Evolutionary conservation across 208 protist species (phyloP), one percentile per base, ranked within the genome.

Genomic region (Zelonia costaricensis): DNA sequence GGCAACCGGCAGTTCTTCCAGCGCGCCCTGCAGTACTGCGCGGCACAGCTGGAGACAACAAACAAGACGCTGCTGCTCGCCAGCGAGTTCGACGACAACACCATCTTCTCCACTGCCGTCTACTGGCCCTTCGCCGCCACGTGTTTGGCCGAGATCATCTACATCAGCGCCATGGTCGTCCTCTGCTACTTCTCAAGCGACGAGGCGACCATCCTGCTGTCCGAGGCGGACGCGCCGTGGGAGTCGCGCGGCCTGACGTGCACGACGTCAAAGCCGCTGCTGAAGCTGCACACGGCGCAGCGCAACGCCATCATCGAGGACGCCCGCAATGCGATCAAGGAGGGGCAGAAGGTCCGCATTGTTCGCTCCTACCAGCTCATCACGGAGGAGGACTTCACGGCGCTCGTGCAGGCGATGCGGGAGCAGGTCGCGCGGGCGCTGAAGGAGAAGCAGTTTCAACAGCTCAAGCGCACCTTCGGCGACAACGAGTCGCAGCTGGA

Each of bases 321-420:
- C 65, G 82, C 89, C 0, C 76, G 76, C 55, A 75, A 73, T 13
- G 89, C 84, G 22, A 77, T 95, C 53, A 54, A 52, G 43, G 66
- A 80, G 4, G 89, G 89, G 12, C 67, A 86, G 68, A 62, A 64
- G 22, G 89, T 95, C 13, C 89, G 89, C 61, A 93, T 95, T 62
- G 84, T 90, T 31, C 78, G 86, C 25, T 87, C 75, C 66, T 95
- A 95, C 58, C 79, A 90, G 30, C 86, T 95, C 44, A 89, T 92
- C 76, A 90, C 83, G 15, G 86, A 95, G 73, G 74, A 80, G 22
- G 85, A 90, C 75, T 95, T 91, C 67, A 47, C 78, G 36, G 70
- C 58, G 16, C 74, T 92, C 25, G 83, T 91, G 71, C 59, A 86
- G 69, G 83, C 82, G 45, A 92, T 95, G 88, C 71, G 77, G 23